These are phyloP conservation scores for Dactylellina parvicollis DNA, from an alignment of 2,329 filamentous ascomycete species.

Conservation along the genomic window DNA sequence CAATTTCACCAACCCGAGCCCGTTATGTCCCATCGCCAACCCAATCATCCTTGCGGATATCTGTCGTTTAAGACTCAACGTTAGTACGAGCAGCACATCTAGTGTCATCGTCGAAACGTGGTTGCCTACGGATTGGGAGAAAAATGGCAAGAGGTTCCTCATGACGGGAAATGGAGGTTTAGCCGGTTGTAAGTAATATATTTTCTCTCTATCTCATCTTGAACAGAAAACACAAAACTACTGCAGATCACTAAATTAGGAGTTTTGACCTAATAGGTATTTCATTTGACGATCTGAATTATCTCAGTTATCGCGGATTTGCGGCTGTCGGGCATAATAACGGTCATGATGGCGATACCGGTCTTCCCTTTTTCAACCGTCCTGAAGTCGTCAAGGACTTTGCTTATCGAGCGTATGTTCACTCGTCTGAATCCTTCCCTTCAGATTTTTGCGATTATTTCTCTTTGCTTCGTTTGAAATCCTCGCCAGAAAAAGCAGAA, in stretches of 20 bases:
- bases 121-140: conserved; percentile 41
- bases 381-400: conserved; percentile 51
- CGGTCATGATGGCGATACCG: conserved; percentile 43
- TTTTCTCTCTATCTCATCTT: background rate
- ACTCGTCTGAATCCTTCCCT: too few relatives aligned
- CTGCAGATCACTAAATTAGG: background rate
- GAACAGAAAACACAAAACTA: too few relatives aligned
- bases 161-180: conserved; percentile 36
- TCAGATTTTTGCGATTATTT: too few relatives aligned
- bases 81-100: conserved; percentile 36
- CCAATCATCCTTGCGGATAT: conserved; percentile 23
- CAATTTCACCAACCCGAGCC: conserved; percentile 31
- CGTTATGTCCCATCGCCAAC: background rate
- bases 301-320: conserved; percentile 22
- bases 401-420: conserved; percentile 42
- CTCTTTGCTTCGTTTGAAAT: too few relatives aligned
- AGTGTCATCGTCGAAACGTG: conserved; percentile 34
- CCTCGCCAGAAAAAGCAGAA: too few relatives aligned
- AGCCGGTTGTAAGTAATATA: conserved; percentile 28
- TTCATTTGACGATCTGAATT: conserved; percentile 24
- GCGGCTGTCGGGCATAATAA: conserved; percentile 42
- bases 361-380: conserved; percentile 36
- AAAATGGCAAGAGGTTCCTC: conserved; percentile 33
- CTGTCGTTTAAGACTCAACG: conserved; percentile 31
- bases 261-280: conserved; percentile 6